Base-by-base conservation (phyloP, 1,284 basidiomycete genomes). In the Sporisorium sorghi region DNA sequence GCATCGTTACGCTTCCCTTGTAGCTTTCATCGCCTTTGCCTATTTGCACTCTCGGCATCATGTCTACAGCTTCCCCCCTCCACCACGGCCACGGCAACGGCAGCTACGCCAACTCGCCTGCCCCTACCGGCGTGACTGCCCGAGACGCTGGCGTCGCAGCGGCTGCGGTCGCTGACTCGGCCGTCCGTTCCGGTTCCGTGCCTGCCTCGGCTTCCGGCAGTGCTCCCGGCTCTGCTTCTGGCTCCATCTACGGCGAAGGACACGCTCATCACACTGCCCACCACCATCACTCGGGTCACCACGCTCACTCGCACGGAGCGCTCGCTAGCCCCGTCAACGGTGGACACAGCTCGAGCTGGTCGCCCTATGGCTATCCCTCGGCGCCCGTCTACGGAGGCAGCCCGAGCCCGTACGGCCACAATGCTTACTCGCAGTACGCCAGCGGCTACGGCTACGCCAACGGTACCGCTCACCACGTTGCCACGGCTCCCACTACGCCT, bases 21-120 rank as follows among this genome's bases (percentile, higher is more conserved):
- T 37, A 35, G 21, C 24, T 57, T 24, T 40, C 21, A 28, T 30
- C 3, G 33, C 28, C 19, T 40, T n/a, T 21, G 35, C 40, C 46
- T 17, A 37, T 50, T 49, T 47, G 14, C 37, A 40, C 37, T 40
- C 44, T 42, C 30, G 11, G 28, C 50, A 61, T 32, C 49, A 75
- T 75, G 73, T 75, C 73, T 40, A 71, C 73, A 15, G 73, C 68
- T 52, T 75, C 73, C 21, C 68, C 73, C n/a, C 73, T 75, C 19
- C 73, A 75, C 60, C 73, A 75, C 30, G 73, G 73, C 46, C 73
- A 75, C 54, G 49, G 64, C 67, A 71, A 71, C 15, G 67, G 63
- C 35, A 71, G 59, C 64, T 71, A 75, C 43, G 60, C 73, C 59
- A 75, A 75, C 51, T 75, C 73, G 32, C 73, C 73, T 23, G 67